Evolutionary conservation across 2,329 filamentous ascomycete species (phyloP), one percentile per base, ranked within the genome.

Genomic region (Lasiodiplodia gonubiensis): DNA sequence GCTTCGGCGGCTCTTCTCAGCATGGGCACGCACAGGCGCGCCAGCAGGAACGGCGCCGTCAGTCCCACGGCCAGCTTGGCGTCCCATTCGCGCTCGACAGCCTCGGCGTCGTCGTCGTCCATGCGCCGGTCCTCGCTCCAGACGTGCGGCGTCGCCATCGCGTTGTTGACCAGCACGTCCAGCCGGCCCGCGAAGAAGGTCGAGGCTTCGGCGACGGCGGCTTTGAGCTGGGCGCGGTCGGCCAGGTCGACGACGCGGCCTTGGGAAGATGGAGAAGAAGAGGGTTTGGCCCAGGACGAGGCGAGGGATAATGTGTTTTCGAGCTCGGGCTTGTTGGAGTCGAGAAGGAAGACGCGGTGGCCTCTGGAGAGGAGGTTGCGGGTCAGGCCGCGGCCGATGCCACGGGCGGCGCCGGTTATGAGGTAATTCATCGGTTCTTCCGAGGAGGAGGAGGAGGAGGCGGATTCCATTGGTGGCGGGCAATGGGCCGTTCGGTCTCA

Each of bases 321-420:
- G 10, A 83, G 73, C 69, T 82, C 80, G 52, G 76, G 75, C 37
- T 71, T 72, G 69, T 84, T 80, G 53, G 79, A 76, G 67, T 84
- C 82, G 42, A 84, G 72, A 7, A 83, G 76, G 69, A 82, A 80
- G 52, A 84, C 78, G 37, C 78, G 76, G 72, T 84, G 79, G n/a
- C 83, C 81, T 12, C 73, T 69, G 21, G 74, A 69, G 23, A 81
- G 74, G 57, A 84, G 80, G 52, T 80, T 78, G 12, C 81, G 80
- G 52, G 81, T 79, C 18, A 83, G 74, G 39, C 78, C 79, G 48
- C 82, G 78, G 27, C 83, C 82, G 53, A 85, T 83, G 30, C 82
- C 83, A 33, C 80, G 77, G 4, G 80, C 81, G 59, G 78, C 81
- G 33, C 81, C 81, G n/a, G 78, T 80, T 53, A 81, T 74, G 63